Evolutionary conservation across 345 rosid species (phyloP).

Genomic region (Gossypium raimondii): DNA sequence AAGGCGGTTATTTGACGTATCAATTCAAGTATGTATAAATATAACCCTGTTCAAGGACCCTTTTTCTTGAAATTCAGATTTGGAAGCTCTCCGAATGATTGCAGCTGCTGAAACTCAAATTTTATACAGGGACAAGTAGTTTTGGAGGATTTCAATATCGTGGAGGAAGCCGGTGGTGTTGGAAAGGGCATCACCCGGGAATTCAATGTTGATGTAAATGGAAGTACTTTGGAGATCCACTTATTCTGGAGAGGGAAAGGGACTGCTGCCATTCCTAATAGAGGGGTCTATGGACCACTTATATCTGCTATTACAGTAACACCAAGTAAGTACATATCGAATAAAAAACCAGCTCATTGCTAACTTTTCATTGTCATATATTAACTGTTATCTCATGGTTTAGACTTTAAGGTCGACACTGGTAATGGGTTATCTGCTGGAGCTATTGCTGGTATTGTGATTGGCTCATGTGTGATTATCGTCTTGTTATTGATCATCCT

Average conservation of each 20-base stretch:
- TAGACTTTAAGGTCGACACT: constrained; percentile 62
- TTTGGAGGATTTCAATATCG: constrained; percentile 55
- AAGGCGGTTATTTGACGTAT: constrained; percentile 61
- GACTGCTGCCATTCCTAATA: constrained; percentile 54
- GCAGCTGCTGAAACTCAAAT: background rate
- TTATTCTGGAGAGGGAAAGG: constrained; percentile 84
- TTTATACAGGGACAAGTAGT: constrained; percentile 50
- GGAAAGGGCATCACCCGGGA: constrained; percentile 32
- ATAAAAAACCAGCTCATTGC: background rate
- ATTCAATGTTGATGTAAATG: constrained; percentile 39
- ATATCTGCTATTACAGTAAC: constrained; percentile 72
- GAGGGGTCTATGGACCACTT: constrained; percentile 84
- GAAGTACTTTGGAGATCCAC: constrained; percentile 74
- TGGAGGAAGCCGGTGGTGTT: constrained; percentile 65
- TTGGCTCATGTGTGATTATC: constrained; percentile 36
- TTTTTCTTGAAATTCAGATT: background rate
- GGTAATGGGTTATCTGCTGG: constrained; percentile 49
- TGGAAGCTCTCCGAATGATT: background rate
- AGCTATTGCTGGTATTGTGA: constrained; percentile 63
- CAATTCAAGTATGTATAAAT: constrained; percentile 57
- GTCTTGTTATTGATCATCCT: constrained; percentile 42
- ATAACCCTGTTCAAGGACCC: background rate
- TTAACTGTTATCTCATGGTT: constrained; percentile 6
- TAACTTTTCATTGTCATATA: background rate
- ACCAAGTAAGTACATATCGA: constrained; percentile 49